These are phyloP conservation scores for Psilocybe cubensis DNA, from an alignment of 768 basidiomycete species.

Conservation along the genomic window DNA sequence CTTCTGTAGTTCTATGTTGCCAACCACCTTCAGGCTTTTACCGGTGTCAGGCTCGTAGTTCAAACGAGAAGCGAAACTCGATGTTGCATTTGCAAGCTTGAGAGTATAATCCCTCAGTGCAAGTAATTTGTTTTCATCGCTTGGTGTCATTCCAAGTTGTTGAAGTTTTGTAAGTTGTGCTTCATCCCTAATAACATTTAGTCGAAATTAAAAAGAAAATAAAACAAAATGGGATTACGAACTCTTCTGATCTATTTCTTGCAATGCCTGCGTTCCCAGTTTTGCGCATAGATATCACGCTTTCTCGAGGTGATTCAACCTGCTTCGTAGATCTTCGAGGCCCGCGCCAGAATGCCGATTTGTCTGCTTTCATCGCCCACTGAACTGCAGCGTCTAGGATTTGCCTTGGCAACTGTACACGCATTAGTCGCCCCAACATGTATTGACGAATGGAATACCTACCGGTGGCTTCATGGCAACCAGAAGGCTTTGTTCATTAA, in stretches of 20 bases:
- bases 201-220: background rate
- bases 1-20: conserved; percentile 81
- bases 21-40: conserved; percentile 62
- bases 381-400: conserved; percentile 85
- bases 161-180: conserved; percentile 75
- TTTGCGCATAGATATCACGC: conserved; percentile 67
- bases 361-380: conserved; percentile 88
- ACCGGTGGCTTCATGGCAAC: conserved; percentile 81
- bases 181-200: conserved; percentile 57
- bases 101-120: conserved; percentile 88
- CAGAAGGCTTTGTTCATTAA: conserved; percentile 79
- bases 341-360: conserved; percentile 78
- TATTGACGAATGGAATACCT: conserved; percentile 27
- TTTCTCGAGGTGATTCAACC: conserved; percentile 72
- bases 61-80: conserved; percentile 73
- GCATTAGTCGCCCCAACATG: conserved; percentile 24
- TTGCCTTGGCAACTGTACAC: conserved; percentile 55
- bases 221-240: conserved; percentile 28
- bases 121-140: conserved; percentile 85
- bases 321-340: conserved; percentile 50
- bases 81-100: conserved; percentile 78
- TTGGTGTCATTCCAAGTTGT: conserved; percentile 82
- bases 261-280: conserved; percentile 42
- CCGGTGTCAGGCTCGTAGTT: conserved; percentile 66
- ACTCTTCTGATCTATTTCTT: conserved; percentile 79